Percentiles rank a stretch among this genome's conserved stretches.
These are phyloP conservation scores for Komagataea norvegica DNA, from an alignment of 1,139 yeast species.

Conservation along the genomic window DNA sequence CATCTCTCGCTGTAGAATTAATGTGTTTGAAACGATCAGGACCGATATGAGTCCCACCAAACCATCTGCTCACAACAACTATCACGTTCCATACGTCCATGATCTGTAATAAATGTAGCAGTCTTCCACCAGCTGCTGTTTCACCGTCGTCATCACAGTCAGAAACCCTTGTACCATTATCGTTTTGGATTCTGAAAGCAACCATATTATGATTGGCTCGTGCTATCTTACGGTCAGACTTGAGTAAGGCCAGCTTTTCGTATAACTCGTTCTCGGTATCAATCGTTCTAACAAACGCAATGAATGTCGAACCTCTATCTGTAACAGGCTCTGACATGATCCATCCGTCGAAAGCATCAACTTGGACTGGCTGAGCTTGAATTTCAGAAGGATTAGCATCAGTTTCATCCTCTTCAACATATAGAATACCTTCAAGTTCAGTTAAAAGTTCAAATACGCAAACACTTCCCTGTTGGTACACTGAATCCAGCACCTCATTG, in stretches of 20 bases:
- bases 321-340: constrained; percentile 63
- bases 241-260: constrained; percentile 44
- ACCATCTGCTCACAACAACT: constrained; percentile 77
- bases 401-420: constrained; percentile 31
- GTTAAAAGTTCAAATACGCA: constrained; percentile 75
- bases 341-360: constrained; percentile 67
- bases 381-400: constrained; percentile 8
- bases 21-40: constrained; percentile 94
- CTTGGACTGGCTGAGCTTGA: constrained; percentile 14
- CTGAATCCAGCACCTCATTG: constrained; percentile 44
- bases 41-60: constrained; percentile 86
- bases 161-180: constrained; percentile 53
- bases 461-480: constrained; percentile 57
- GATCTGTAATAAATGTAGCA: constrained; percentile 67
- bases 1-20: constrained; percentile 83
- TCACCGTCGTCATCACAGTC: constrained; percentile 98
- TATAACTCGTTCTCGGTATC: constrained; percentile 62
- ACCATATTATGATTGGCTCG: constrained; percentile 77
- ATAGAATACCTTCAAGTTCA: constrained; percentile 52
- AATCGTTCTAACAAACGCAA: constrained; percentile 67
- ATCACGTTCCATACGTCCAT: constrained; percentile 85
- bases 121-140: constrained; percentile 89
- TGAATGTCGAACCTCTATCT: constrained; percentile 83
- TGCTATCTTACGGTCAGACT: constrained; percentile 60
- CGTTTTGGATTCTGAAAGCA: constrained; percentile 71